Conservation (phyloP, 106 monocot genomes). For the Iris macrosiphon region DNA sequence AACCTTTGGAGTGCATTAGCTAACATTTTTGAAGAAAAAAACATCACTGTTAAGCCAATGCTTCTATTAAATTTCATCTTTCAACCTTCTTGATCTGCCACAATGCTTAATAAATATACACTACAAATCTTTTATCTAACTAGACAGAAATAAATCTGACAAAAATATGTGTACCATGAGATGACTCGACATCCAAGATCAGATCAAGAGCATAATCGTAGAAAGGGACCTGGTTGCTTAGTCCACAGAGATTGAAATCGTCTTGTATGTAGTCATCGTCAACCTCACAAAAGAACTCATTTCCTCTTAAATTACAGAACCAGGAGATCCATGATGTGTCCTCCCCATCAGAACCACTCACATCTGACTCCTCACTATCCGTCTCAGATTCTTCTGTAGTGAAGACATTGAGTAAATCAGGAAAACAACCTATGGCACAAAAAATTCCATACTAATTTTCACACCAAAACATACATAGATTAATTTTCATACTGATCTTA, state of each 20-base stretch:
- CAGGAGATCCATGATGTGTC: slow-evolving; percentile 65
- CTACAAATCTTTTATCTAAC: no score
- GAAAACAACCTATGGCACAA: neutral
- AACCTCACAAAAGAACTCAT: slow-evolving; percentile 64
- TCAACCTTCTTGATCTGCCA: no score
- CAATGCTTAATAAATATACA: no score
- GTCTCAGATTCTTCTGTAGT: slow-evolving; percentile 29
- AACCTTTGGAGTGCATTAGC: no score
- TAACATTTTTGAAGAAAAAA: no score
- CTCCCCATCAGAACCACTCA: slow-evolving; percentile 57
- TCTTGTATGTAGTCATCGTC: slow-evolving; percentile 64
- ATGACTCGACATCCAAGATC: slow-evolving; percentile 57
- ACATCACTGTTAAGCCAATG: no score
- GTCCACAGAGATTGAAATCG: slow-evolving; percentile 66
- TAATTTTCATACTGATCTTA: no score
- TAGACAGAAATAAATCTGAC: no score
- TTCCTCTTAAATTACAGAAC: slow-evolving; percentile 57
- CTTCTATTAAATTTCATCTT: no score
- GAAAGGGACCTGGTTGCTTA: slow-evolving; percentile 40
- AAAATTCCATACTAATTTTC: no score
- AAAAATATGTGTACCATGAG: no score
- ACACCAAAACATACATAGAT: no score
- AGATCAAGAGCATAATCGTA: slow-evolving; percentile 64
- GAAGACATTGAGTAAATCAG: slow-evolving; percentile 10
- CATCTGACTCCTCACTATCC: slow-evolving; percentile 50